Base-by-base conservation (phyloP, 1,284 basidiomycete genomes). In the Leccinum huronense region DNA sequence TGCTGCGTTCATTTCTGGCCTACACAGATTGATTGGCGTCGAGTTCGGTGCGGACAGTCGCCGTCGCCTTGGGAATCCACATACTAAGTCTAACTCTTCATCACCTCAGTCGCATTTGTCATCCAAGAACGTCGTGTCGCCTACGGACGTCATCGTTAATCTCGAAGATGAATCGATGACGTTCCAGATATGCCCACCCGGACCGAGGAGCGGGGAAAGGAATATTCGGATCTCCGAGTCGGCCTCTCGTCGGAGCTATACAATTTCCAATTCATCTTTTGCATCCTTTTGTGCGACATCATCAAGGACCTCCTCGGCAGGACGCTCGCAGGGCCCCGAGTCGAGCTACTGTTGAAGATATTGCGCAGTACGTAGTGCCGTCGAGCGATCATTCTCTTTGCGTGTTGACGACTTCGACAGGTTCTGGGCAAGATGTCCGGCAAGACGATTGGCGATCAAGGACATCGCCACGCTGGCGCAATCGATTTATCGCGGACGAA, bases 231-330 rank as follows among this genome's bases (percentile, higher is more conserved):
- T 75, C 79, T 99, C 34, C 83, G 23, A 27, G 23, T 96, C 40
- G 87, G 93, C 0, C 83, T 99, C 9, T 80, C 98, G 27, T 92
- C 94, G 3, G 94, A 98, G 74, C 80, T 99, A 40, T 98, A 98
- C 81, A 98, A 98, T 75, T 94, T 98, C 72, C 92, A 94, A 76
- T 92, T 98, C 31, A 85, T 98, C 56, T 94, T 94, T 1, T 93
- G 89, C 65, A 82, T 91, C 4, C 82, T 99, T 23, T 80, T 98
- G 54, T 98, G 95, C 77, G 97, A 98, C 73, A 76, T 98, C 58
- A 89, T 99, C 68, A 88, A 92, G 3, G 83, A 84, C 7, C 84
- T 98, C 63, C 81, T 99, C 57, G 81, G 86, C 6, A 80, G 80
- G 33, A 79, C 84, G 7, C 75, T 96, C 63, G 82, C 83, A 0